A percentile compares a stretch with the other conserved stretches of the same genome.
phyloP scores from a whole-genome alignment of 2,329 filamentous ascomycete species.

The Diaporthe australafricana region DNA sequence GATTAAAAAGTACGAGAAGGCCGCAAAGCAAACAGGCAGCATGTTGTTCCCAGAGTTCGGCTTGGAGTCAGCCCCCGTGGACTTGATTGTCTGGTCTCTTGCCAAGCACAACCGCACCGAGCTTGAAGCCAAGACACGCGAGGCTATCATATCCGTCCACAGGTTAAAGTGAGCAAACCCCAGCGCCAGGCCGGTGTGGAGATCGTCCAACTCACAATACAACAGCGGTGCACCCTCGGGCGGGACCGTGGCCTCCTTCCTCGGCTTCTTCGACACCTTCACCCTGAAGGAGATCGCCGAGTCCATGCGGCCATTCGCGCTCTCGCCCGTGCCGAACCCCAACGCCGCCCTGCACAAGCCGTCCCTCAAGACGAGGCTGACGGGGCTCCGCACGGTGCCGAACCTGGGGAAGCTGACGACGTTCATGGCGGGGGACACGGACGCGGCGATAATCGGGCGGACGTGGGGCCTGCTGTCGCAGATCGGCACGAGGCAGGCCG shows the following conservation, averaged over 20 bases:
- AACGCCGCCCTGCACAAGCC: constrained; percentile 45
- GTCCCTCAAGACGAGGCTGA: constrained; percentile 58
- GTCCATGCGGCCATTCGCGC: constrained; percentile 62
- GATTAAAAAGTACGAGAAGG: constrained; percentile 68
- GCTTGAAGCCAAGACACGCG: constrained; percentile 60
- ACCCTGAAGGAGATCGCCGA: constrained; percentile 58
- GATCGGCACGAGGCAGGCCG: constrained; percentile 54
- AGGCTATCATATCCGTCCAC: constrained; percentile 65
- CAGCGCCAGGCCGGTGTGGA: background rate
- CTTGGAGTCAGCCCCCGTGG: constrained; percentile 71
- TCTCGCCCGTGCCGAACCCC: constrained; percentile 66
- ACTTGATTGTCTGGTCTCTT: constrained; percentile 68
- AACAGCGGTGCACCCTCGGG: constrained; percentile 66
- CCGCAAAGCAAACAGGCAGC: constrained; percentile 65
- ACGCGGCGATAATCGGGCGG: constrained; percentile 68
- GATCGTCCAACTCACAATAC: background rate
- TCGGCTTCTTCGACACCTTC: constrained; percentile 69
- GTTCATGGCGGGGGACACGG: constrained; percentile 60
- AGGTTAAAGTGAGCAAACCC: constrained; percentile 50
- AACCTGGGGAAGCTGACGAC: constrained; percentile 68
- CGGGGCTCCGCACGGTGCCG: constrained; percentile 61
- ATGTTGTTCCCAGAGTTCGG: constrained; percentile 72
- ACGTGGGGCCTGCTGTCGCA: constrained; percentile 71
- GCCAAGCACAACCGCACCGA: constrained; percentile 62
- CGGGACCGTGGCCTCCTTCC: constrained; percentile 75